Evolutionary conservation across 345 rosid species (phyloP).

Genomic region (Gossypium rotundifolium): DNA sequence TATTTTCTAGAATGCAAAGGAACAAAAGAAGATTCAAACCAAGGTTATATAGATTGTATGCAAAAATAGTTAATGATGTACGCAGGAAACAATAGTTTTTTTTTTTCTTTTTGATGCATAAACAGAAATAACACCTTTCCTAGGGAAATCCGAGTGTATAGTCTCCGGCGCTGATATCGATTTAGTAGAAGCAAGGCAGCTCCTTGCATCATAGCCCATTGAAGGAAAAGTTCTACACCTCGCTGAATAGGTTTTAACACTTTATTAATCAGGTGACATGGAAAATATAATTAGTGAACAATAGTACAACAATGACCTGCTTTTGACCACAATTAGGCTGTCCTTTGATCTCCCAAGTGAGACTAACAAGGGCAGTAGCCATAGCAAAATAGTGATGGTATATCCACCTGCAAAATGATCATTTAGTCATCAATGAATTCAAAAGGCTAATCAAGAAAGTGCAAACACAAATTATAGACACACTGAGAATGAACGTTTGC

Average conservation of each 20-base stretch:
- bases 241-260: slow-evolving; percentile 46
- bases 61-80: slow-evolving; percentile 9
- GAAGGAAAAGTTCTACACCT: slow-evolving; percentile 95
- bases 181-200: slow-evolving; percentile 98
- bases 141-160: slow-evolving; percentile 93
- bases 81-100: background rate
- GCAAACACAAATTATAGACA: background rate
- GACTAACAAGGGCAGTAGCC: slow-evolving; percentile 96
- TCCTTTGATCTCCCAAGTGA: slow-evolving; percentile 98
- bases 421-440: background rate
- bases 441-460: background rate
- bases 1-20: background rate
- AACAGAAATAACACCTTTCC: slow-evolving; percentile 64
- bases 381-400: slow-evolving; percentile 97
- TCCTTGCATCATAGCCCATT: slow-evolving; percentile 99
- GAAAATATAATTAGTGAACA: slow-evolving; percentile 9
- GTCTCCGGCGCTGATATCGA: slow-evolving; percentile 97
- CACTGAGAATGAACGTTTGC: background rate
- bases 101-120: background rate
- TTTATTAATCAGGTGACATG: slow-evolving; percentile 7
- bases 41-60: background rate
- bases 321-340: slow-evolving; percentile 90
- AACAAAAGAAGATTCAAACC: background rate
- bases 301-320: slow-evolving; percentile 51
- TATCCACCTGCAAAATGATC: slow-evolving; percentile 76